phyloP scores from a whole-genome alignment of 2,329 filamentous ascomycete species.

The Madurella fahalii region DNA sequence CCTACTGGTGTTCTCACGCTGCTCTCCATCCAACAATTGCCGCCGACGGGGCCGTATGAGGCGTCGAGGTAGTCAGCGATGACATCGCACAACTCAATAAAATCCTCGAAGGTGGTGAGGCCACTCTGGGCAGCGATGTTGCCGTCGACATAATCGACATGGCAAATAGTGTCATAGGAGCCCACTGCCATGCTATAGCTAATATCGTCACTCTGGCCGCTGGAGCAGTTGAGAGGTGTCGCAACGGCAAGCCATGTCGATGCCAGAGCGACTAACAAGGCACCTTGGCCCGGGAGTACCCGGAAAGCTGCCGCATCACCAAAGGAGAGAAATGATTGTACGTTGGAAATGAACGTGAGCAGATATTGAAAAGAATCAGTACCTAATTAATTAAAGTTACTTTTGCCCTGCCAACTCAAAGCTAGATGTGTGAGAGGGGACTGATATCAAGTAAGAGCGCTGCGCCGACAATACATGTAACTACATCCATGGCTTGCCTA shows the following conservation, averaged over 20 bases:
- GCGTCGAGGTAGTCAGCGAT: neutral
- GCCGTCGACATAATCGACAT: neutral
- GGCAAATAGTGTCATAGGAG: neutral
- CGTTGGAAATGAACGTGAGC: no score
- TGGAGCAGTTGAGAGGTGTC: neutral
- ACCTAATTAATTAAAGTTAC: no score
- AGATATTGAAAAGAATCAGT: no score
- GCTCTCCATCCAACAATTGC: neutral
- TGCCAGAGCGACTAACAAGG: neutral
- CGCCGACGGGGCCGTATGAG: neutral
- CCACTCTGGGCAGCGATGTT: neutral
- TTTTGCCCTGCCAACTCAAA: no score
- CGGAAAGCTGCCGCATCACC: neutral
- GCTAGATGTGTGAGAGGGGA: no score
- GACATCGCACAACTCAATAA: slow-evolving; percentile 1
- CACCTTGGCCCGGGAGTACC: neutral
- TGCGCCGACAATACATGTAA: no score
- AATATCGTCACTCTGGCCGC: neutral
- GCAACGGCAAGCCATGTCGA: neutral
- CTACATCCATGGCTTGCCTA: no score
- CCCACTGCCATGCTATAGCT: neutral
- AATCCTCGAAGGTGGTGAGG: neutral
- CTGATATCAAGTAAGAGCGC: no score
- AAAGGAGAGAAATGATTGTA: neutral
- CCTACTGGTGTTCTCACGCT: neutral